Base-by-base conservation (phyloP, 805 yeast species). In the Martiniozyma abietophila region DNA sequence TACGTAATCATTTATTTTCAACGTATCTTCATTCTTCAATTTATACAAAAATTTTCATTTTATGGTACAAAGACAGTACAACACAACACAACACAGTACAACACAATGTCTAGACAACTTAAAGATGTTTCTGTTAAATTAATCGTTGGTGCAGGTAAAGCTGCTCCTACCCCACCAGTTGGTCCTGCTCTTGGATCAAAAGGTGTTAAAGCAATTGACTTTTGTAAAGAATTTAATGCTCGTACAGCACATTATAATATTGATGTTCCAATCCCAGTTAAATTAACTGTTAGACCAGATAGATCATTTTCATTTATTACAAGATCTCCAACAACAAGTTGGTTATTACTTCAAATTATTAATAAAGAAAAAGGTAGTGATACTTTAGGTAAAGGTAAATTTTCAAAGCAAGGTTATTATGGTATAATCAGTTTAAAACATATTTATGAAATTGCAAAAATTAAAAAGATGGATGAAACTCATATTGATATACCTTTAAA, bases 131-230 rank as follows among this genome's bases (percentile, higher is more conserved):
- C 88, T 47, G 85, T 89, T 35, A 92, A 89, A 59, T 72, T 89
- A 41, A 77, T 89, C 32, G 97, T 89, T 4, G 95, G 89, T 7
- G 97, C 98, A 5, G 97, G 97, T 4, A 83, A 86, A 56, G 98
- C 98, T 1, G 92, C 96, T 2, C 97, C 98, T 27, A 80, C 96
- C 2, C 98, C 98, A 19, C 98, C 98, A 6, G 97, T 92, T 19
- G 98, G 98, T 45, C 98, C 98, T 29, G 98, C 97, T 0, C 67
- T 92, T 32, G 98, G 98, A 46, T 89, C 97, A 40, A 89, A 89
- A 58, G 98, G 98, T 67, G 94, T 92, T 30, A 92, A 92, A 56
- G 97, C 97, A 43, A 92, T 92, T 51, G 98, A 92, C 59, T 92
- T 92, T 52, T 89, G 97, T 64, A 92, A 92, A 59, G 97, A 92